A percentile compares a stretch with the other conserved stretches of the same genome.
Evolutionary conservation across 257 asterid genomes (phyloP).

Genomic region (Oldenlandia corymbosa): DNA sequence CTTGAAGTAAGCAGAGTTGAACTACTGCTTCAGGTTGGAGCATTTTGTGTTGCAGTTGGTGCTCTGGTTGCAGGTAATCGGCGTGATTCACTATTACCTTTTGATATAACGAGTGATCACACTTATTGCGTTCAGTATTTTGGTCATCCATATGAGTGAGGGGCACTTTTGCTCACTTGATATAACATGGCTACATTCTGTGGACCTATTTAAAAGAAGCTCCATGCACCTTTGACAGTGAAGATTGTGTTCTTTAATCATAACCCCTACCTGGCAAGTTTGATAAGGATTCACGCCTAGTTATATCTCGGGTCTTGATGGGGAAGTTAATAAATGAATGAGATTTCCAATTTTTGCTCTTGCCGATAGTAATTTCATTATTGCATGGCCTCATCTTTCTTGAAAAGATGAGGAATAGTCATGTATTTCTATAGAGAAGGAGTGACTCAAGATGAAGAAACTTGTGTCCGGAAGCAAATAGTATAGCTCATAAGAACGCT

Average conservation of each 20-base stretch:
- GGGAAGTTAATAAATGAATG: neutral
- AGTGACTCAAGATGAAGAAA: too few relatives aligned
- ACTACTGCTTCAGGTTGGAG: constrained; percentile 91
- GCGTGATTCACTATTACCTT: neutral
- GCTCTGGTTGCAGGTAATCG: constrained; percentile 81
- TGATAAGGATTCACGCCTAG: too few relatives aligned
- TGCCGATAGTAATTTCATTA: neutral
- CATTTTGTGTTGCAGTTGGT: constrained; percentile 85
- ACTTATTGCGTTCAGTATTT: neutral
- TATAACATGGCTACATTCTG: neutral
- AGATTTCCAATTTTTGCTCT: neutral
- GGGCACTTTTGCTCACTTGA: neutral
- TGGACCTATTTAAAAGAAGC: neutral
- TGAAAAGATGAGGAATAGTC: neutral
- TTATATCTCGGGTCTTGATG: too few relatives aligned
- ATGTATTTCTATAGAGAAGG: too few relatives aligned
- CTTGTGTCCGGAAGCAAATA: too few relatives aligned
- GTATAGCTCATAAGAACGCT: too few relatives aligned
- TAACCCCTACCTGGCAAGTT: neutral
- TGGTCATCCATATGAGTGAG: neutral
- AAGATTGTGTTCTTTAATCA: neutral
- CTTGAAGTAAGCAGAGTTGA: constrained; percentile 98
- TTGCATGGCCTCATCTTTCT: constrained; percentile 1
- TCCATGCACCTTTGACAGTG: neutral
- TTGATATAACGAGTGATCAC: neutral